Conservation (phyloP, 2,329 filamentous ascomycete species). For the Alternaria alternata region DNA sequence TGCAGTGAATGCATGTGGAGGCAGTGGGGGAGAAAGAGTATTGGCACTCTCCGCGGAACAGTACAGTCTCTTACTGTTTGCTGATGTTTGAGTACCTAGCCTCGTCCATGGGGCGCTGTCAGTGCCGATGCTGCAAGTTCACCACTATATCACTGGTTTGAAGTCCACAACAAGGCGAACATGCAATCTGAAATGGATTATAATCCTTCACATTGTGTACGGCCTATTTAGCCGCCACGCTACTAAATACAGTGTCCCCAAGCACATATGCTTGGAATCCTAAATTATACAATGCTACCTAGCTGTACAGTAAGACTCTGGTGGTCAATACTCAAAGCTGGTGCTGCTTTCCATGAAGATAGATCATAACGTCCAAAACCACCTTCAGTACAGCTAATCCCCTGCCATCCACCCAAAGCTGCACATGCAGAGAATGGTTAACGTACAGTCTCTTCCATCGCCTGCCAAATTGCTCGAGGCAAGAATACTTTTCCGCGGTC, state of each 20-base stretch:
- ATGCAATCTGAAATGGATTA: conserved; percentile 1
- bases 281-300: conserved; percentile 30
- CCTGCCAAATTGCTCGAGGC: conserved; percentile 7
- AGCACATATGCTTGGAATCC: conserved; percentile 17
- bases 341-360: conserved; percentile 9
- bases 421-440: conserved; percentile 10
- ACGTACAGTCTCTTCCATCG: conserved; percentile 12
- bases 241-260: conserved; percentile 17
- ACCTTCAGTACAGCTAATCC: conserved; percentile 3
- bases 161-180: background rate
- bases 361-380: conserved; percentile 6
- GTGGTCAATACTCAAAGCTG: conserved; percentile 3
- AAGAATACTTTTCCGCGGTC: conserved; percentile 9
- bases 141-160: background rate
- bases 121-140: background rate
- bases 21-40: background rate
- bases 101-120: background rate
- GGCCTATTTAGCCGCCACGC: conserved; percentile 14
- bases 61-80: too few species aligned
- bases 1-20: background rate
- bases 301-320: conserved; percentile 7
- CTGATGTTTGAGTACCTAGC: background rate
- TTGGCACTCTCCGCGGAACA: background rate
- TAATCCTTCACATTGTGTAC: conserved; percentile 13
- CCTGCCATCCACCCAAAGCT: conserved; percentile 9